phyloP scores from a whole-genome alignment of 192 early-diverging fungal genomes.

The Cladochytrium replicatum region DNA sequence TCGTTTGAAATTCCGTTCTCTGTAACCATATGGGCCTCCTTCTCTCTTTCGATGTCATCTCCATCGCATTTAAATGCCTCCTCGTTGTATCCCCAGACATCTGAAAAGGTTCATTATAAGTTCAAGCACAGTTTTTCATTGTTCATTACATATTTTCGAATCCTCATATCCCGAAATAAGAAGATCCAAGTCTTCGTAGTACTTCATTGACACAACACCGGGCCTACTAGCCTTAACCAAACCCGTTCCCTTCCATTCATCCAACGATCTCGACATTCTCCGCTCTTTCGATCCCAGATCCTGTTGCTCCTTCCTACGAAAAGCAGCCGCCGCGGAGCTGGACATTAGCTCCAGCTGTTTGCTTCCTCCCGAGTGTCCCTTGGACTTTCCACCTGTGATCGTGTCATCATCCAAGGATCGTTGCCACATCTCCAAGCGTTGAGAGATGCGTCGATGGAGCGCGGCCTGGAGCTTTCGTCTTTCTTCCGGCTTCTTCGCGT shows the following conservation, averaged over 20 bases:
- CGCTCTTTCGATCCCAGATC: constrained; percentile 8
- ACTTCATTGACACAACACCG: constrained; percentile 33
- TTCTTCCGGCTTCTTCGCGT: constrained; percentile 26
- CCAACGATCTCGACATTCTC: constrained; percentile 8
- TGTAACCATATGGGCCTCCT: constrained; percentile 3
- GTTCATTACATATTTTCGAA: constrained; percentile 36
- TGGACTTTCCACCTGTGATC: constrained; percentile 12
- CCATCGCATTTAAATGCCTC: constrained; percentile 33
- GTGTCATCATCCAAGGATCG: constrained; percentile 21
- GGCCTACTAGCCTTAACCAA: constrained; percentile 10
- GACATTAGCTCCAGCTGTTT: constrained; percentile 29
- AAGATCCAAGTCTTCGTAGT: constrained; percentile 46
- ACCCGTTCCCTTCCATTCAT: background rate
- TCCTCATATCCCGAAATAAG: constrained; percentile 47
- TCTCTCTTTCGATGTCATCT: constrained; percentile 15
- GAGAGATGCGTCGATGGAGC: constrained; percentile 25
- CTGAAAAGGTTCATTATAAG: constrained; percentile 18
- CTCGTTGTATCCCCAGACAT: constrained; percentile 50
- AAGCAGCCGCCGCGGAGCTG: constrained; percentile 9
- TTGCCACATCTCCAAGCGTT: constrained; percentile 30
- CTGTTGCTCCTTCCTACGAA: constrained; percentile 1
- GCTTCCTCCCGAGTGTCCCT: background rate
- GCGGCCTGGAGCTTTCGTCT: constrained; percentile 33
- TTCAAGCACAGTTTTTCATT: background rate
- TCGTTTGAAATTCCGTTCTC: constrained; percentile 9